These are phyloP conservation scores for Torulaspora maleeae DNA, from an alignment of 805 yeast genomes.

Conservation along the genomic window DNA sequence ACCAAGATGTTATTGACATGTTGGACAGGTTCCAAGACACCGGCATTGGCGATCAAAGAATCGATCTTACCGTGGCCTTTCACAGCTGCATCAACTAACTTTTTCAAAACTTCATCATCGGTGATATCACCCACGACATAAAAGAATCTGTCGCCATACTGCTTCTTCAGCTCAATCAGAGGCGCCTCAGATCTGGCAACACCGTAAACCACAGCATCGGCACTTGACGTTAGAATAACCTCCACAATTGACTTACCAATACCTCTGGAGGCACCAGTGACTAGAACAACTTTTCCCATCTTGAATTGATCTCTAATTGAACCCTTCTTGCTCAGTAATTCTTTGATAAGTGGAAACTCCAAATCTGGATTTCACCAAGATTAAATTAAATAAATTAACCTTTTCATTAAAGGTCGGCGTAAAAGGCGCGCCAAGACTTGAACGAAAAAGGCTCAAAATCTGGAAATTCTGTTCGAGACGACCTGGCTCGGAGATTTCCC, in stretches of 20 bases:
- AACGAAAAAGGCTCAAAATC: neutral
- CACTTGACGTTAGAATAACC: slow-evolving; percentile 38
- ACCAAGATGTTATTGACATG: slow-evolving; percentile 41
- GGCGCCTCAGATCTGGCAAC: slow-evolving; percentile 62
- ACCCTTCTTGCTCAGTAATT: neutral
- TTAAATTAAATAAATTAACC: neutral
- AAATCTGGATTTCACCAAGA: too few relatives aligned
- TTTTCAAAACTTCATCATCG: slow-evolving; percentile 28
- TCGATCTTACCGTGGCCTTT: slow-evolving; percentile 53
- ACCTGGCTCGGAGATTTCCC: too few relatives aligned
- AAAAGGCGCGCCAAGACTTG: neutral
- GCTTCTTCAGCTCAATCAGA: slow-evolving; percentile 40
- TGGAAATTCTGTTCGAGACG: neutral
- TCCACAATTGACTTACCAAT: slow-evolving; percentile 76
- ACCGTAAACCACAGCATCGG: slow-evolving; percentile 49
- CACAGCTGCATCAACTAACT: slow-evolving; percentile 44
- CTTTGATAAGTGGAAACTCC: too few relatives aligned
- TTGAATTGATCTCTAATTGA: neutral
- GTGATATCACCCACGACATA: slow-evolving; percentile 60
- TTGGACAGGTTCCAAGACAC: slow-evolving; percentile 74
- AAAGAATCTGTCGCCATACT: slow-evolving; percentile 49
- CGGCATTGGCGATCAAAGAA: slow-evolving; percentile 73
- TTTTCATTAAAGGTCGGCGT: neutral
- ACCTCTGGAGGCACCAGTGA: slow-evolving; percentile 68
- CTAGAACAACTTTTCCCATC: slow-evolving; percentile 38